Conservation (phyloP, 257 asterid species). For the Solanum clarkiae region DNA sequence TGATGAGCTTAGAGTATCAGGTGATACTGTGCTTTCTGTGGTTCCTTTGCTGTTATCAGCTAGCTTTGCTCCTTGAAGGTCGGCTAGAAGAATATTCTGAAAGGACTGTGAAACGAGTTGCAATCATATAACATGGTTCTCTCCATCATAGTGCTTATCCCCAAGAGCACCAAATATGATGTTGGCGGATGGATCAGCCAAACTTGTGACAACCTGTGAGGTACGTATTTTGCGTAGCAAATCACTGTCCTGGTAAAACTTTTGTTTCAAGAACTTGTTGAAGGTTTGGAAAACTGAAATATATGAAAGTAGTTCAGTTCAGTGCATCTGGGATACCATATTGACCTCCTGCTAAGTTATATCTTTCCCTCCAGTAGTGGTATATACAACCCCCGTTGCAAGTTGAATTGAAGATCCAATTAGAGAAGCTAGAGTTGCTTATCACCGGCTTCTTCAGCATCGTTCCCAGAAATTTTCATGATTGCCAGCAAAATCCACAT, state of each 20-base stretch:
- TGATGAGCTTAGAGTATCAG: constrained; percentile 23
- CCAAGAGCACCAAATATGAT: constrained; percentile 97
- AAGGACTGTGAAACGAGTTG: constrained; percentile 83
- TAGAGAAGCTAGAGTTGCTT: constrained; percentile 88
- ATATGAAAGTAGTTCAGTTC: not conserved
- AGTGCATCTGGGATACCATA: constrained; percentile 84
- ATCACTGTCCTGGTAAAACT: not conserved
- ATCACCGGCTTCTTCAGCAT: constrained; percentile 98
- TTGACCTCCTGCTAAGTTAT: constrained; percentile 92
- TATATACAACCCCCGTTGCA: constrained; percentile 93
- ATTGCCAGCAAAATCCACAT: constrained; percentile 99
- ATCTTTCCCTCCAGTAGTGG: constrained; percentile 95
- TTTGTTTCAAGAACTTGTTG: not conserved
- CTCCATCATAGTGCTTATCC: constrained; percentile 83
- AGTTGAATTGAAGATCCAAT: constrained; percentile 94
- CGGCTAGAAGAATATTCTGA: constrained; percentile 61
- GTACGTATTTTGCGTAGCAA: not conserved
- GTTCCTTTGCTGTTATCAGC: constrained; percentile 21
- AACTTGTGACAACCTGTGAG: constrained; percentile 80
- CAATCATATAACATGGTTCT: constrained; percentile 84
- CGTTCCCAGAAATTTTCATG: constrained; percentile 99
- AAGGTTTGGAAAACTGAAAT: not conserved
- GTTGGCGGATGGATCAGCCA: constrained; percentile 95
- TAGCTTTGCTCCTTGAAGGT: constrained; percentile 63
- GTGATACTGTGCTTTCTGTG: constrained; percentile 24